A percentile compares a stretch with the other conserved stretches of the same genome.
phyloP scores from a whole-genome alignment of 2,329 filamentous ascomycete genomes.

The Arthroderma sp. region DNA sequence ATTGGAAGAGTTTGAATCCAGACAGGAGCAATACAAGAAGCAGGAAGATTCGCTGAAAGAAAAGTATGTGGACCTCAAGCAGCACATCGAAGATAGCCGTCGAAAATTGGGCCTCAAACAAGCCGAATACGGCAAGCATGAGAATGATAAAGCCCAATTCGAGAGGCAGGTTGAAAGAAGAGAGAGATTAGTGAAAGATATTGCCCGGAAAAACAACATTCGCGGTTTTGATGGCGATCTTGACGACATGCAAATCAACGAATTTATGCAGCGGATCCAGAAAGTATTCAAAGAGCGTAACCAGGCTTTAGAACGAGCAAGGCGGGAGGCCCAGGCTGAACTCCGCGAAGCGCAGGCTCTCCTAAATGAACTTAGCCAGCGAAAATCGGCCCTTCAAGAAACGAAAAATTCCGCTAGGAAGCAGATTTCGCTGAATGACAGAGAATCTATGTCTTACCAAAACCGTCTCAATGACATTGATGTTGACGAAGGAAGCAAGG shows the following conservation, averaged over 20 bases:
- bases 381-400: conserved; percentile 58
- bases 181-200: conserved; percentile 60
- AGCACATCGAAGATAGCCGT: conserved; percentile 36
- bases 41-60: conserved; percentile 51
- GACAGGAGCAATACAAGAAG: conserved; percentile 51
- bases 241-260: conserved; percentile 56
- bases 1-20: conserved; percentile 64
- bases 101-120: conserved; percentile 27
- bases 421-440: conserved; percentile 61
- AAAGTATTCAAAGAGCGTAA: conserved; percentile 68
- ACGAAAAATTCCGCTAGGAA: conserved; percentile 61
- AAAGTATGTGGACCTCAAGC: conserved; percentile 52
- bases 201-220: conserved; percentile 63
- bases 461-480: conserved; percentile 57
- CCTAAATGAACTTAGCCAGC: conserved; percentile 61
- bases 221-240: conserved; percentile 73
- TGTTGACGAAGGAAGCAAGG: conserved; percentile 74
- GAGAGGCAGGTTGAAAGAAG: conserved; percentile 65
- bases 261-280: conserved; percentile 66
- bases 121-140: conserved; percentile 52
- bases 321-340: conserved; percentile 61
- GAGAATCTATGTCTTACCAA: conserved; percentile 53
- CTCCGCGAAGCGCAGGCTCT: conserved; percentile 56
- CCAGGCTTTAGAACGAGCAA: conserved; percentile 59
- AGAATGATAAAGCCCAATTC: conserved; percentile 77